Base-by-base conservation (phyloP, 2,329 filamentous ascomycete species). In the Orbilia ellipsospora region DNA sequence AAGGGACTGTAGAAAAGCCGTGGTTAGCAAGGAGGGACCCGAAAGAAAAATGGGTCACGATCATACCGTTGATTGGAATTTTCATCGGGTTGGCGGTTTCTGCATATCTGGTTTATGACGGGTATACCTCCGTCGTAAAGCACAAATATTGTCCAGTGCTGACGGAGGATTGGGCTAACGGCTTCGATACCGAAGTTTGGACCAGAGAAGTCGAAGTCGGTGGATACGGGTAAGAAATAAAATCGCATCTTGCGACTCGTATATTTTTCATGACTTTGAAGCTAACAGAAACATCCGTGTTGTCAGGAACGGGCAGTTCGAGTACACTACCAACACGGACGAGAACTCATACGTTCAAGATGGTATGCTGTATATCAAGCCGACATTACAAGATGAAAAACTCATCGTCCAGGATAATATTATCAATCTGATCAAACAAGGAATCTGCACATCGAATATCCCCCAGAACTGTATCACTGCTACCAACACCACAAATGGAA, bases 31-130 rank as follows among this genome's bases (percentile, higher is more conserved):
- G 89, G 80, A 88, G 85, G 69, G 90, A 94, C 78, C 89, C 90
- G 12, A 90, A 89, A 81, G 91, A 94, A 85, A 95, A 93, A 84
- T 95, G 92, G 92, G 89, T 92, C 7, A 93, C 90, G 1, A 93
- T 94, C 77, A 87, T 96, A 69, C 92, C 92, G 1, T 80, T 93
- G 50, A 81, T 92, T 23, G 92, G 92, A 55, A 87, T 95, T 59
- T 56, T 89, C 2, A 75, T 93, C 13, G 92, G 92, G 13, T 81
- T 94, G 42, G 87, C 82, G 1, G 83, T 94, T 48, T 88, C 90
- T 0, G 92, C 86, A 0, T 88, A 94, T 79, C 83, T 95, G 52
- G 85, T 95, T 56, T 95, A 89, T 86, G 90, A 94, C 78, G 92
- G 92, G 2, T 81, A 94, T 45, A 83, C 84, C 59, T 90, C 88